These are phyloP conservation scores for Metarhizium sp. DNA, from an alignment of 2,329 filamentous ascomycete genomes.

Conservation along the genomic window DNA sequence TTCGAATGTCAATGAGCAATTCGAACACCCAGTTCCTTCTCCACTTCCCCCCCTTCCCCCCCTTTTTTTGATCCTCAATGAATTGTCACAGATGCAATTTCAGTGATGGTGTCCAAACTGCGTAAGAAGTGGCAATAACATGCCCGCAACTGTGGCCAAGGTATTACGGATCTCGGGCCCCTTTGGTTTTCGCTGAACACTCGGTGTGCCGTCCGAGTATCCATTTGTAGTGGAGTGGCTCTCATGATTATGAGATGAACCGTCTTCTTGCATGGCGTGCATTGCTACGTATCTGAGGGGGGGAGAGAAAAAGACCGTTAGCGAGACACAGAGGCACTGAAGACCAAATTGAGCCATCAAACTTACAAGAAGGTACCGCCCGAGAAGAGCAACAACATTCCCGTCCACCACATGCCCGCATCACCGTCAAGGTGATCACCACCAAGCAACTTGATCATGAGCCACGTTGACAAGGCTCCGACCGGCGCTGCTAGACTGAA, in stretches of 20 bases:
- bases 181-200: slow-evolving; percentile 39
- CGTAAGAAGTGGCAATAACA: slow-evolving; percentile 68
- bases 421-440: slow-evolving; percentile 49
- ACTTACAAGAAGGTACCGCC: slow-evolving; percentile 89
- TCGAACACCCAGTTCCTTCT: not conserved
- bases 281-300: slow-evolving; percentile 78
- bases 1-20: too few relatives aligned
- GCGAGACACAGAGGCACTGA: not conserved
- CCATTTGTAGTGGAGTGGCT: slow-evolving; percentile 40
- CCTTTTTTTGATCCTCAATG: not conserved
- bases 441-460: slow-evolving; percentile 65
- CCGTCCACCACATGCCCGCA: slow-evolving; percentile 75
- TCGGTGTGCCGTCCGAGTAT: slow-evolving; percentile 37
- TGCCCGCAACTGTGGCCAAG: slow-evolving; percentile 61
- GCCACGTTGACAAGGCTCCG: slow-evolving; percentile 76
- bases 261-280: slow-evolving; percentile 90
- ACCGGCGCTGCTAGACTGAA: slow-evolving; percentile 87
- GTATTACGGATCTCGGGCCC: slow-evolving; percentile 59
- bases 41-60: too few relatives aligned
- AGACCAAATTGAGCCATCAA: not conserved
- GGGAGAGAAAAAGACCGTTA: not conserved
- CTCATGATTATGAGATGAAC: slow-evolving; percentile 40
- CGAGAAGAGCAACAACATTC: slow-evolving; percentile 87
- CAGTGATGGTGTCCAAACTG: slow-evolving; percentile 67
- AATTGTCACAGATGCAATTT: not conserved